A percentile compares a stretch with the other conserved stretches of the same genome.
Evolutionary conservation across 2,329 filamentous ascomycete species (phyloP).

Genomic region (Didymella lethalis): DNA sequence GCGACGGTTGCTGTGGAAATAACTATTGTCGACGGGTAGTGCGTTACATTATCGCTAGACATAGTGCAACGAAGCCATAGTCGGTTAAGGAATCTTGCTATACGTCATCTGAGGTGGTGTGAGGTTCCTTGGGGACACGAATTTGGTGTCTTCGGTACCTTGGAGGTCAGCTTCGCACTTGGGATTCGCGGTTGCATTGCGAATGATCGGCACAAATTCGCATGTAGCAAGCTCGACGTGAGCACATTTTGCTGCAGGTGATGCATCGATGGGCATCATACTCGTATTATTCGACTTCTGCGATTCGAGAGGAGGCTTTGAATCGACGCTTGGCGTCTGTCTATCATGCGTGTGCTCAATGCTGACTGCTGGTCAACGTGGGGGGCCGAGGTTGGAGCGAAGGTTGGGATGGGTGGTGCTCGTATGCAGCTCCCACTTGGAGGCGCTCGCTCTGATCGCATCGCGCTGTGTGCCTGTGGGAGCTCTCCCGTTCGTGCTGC

Average conservation of each 20-base stretch:
- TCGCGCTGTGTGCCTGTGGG: constrained; percentile 6
- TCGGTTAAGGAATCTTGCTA: neutral
- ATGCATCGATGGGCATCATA: neutral
- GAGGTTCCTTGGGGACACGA: constrained; percentile 1
- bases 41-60: constrained; percentile 1
- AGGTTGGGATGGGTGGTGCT: neutral
- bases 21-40: neutral
- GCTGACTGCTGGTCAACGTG: constrained; percentile 16
- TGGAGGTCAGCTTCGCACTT: neutral
- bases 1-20: neutral
- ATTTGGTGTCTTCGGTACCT: constrained; percentile 1
- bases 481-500: constrained; percentile 15
- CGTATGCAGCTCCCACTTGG: neutral
- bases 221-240: constrained; percentile 12
- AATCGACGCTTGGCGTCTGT: neutral
- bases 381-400: constrained; percentile 1
- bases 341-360: constrained; percentile 11
- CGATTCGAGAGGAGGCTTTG: constrained; percentile 3
- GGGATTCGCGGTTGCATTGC: neutral
- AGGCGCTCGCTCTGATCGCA: constrained; percentile 13
- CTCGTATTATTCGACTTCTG: neutral
- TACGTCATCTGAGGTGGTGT: constrained; percentile 12
- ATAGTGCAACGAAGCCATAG: neutral
- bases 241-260: neutral
- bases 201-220: neutral